Conservation (phyloP, 2,329 filamentous ascomycete genomes). For the Sclerotinia minor region DNA sequence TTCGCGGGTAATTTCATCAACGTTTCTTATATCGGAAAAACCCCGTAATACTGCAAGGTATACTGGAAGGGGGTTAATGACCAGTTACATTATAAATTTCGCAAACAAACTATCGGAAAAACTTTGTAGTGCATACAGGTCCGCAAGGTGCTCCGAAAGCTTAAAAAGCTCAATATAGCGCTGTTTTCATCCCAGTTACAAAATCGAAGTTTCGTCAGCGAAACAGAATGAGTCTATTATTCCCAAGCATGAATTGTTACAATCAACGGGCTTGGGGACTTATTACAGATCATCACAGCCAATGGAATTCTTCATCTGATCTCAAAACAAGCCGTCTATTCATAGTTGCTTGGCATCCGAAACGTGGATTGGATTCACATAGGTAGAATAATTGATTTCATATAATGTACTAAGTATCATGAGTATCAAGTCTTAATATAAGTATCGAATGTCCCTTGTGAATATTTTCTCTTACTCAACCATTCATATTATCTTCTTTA, state of each 20-base stretch:
- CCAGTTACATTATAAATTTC: neutral
- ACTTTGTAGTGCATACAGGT: neutral
- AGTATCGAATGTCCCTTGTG: slow-evolving; percentile 5
- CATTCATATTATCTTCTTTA: neutral
- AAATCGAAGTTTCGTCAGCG: slow-evolving; percentile 2
- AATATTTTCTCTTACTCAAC: neutral
- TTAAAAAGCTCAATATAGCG: neutral
- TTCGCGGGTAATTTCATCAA: slow-evolving; percentile 17
- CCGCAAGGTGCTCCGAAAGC: neutral
- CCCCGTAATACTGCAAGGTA: slow-evolving; percentile 1
- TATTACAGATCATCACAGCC: neutral
- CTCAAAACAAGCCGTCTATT: neutral
- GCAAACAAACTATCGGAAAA: neutral
- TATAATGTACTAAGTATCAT: neutral
- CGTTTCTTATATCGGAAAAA: neutral
- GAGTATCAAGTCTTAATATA: slow-evolving; percentile 5
- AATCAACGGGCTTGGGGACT: slow-evolving; percentile 13
- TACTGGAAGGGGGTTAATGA: neutral
- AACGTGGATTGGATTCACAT: neutral
- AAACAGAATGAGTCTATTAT: slow-evolving; percentile 5
- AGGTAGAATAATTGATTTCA: neutral
- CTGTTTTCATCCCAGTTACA: neutral
- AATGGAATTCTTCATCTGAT: neutral
- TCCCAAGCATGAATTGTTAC: slow-evolving; percentile 19
- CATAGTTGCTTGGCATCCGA: slow-evolving; percentile 8